Base-by-base conservation (phyloP, 2,329 filamentous ascomycete species). In the Verticillium nubilum region DNA sequence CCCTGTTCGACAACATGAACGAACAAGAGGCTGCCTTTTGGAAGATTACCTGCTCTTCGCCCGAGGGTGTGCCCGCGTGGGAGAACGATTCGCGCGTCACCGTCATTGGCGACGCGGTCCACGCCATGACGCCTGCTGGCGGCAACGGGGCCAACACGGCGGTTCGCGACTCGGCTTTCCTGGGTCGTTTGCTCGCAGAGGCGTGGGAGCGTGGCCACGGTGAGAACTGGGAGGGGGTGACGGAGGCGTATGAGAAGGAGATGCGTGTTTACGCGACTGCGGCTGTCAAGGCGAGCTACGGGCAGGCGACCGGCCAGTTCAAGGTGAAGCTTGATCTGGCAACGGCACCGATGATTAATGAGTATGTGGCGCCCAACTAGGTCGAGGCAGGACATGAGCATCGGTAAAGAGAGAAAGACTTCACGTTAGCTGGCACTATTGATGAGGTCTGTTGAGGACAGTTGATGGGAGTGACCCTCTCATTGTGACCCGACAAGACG, bases 41-140 rank as follows among this genome's bases (percentile, higher is more conserved):
- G 83, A 88, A 86, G 65, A 87, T 88, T 54, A 87, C 85, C 2
- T 87, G 83, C 63, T 86, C 84, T 0, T 80, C 77, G 0, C 85
- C 85, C 0, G 75, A 75, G 0, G 84, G 85, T 1, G 82, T 88
- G 0, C 85, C 86, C 0, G 75, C 81, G 52, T 88, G 86, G 86
- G 65, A 72, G 9, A 87, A 84, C 52, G 78, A 85, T 58, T 77
- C 80, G 0, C 76, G 84, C 0, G 82, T 86, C 10, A 86, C 83
- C 0, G 74, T 85, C 0, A 81, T 86, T 58, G 84, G 84, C 1
- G 83, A 86, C 64, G 82, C 83, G 0, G 81, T 70, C 3, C 83
- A 86, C 62, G 78, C 76, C 0, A 86, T 86, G 83, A 85, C 82
- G 0, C 83, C 84, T 0, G 80, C 80, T 0, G 81, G 80, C 0